phyloP scores from a whole-genome alignment of 2,329 filamentous ascomycete species.

The Monosporascus sp. region DNA sequence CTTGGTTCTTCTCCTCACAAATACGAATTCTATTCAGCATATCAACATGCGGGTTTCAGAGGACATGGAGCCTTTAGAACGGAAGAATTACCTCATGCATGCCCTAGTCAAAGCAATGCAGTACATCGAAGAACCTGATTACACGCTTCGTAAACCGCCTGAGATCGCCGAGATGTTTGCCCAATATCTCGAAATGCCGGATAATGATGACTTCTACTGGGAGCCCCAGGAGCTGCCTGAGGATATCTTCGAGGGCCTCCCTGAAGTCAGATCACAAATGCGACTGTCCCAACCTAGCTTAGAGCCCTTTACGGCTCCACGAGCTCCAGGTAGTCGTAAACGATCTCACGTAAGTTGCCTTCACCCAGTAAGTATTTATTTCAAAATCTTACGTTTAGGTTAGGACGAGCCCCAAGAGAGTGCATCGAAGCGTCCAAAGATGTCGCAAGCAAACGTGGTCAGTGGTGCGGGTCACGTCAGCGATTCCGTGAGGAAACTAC shows the following conservation, averaged over 20 bases:
- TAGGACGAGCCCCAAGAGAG: slow-evolving; percentile 30
- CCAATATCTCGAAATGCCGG: slow-evolving; percentile 35
- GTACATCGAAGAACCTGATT: slow-evolving; percentile 34
- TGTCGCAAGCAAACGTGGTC: slow-evolving; percentile 21
- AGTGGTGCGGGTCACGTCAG: slow-evolving; percentile 20
- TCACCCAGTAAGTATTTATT: neutral
- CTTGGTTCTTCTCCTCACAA: slow-evolving; percentile 43
- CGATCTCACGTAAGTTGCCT: slow-evolving; percentile 39
- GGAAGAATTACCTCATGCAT: slow-evolving; percentile 38
- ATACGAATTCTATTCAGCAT: slow-evolving; percentile 50
- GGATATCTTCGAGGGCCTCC: slow-evolving; percentile 43
- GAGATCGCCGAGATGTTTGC: slow-evolving; percentile 42
- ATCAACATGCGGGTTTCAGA: slow-evolving; percentile 41
- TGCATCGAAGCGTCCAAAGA: slow-evolving; percentile 26
- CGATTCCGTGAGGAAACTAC: slow-evolving; percentile 25
- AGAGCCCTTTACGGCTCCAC: slow-evolving; percentile 6
- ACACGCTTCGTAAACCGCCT: slow-evolving; percentile 36
- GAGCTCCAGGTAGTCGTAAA: slow-evolving; percentile 32
- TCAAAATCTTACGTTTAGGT: slow-evolving; percentile 13
- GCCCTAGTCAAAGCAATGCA: slow-evolving; percentile 25
- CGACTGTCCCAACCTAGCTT: slow-evolving; percentile 24
- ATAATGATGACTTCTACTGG: slow-evolving; percentile 37
- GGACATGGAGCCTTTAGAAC: slow-evolving; percentile 35
- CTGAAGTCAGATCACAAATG: slow-evolving; percentile 29
- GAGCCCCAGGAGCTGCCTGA: slow-evolving; percentile 42